Base-by-base conservation (phyloP, 2,329 filamentous ascomycete genomes). In the Coniochaeta sp. region DNA sequence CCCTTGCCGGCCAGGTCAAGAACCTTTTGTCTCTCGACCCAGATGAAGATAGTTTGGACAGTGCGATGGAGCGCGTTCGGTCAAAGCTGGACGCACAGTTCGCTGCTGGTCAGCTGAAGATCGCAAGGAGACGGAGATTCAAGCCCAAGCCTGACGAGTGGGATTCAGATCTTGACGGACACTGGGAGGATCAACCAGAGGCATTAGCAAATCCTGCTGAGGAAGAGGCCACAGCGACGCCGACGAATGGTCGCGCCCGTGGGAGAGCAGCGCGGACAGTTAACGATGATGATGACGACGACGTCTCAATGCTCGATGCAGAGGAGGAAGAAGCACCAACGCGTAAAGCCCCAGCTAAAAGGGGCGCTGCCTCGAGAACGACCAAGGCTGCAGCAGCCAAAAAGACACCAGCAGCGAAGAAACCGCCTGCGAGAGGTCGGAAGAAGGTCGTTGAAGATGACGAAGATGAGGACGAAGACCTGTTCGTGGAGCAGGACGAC, bases 121-220 rank as follows among this genome's bases (percentile, higher is more conserved):
- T 65, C 66, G 80, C 67, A 55, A 63, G 44, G 43, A 62, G 64
- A 67, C 72, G 73, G 61, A 85, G 79, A 64, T 79, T 90, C 62
- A 93, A 90, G 70, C 87, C 90, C 0, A 90, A 87, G 71, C 93
- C 93, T 1, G 82, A 85, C 12, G 81, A 80, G 2, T 98, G 93
- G 92, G 91, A 98, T 69, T 90, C 86, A n/a, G 93, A 98, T 65
- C 77, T 93, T 28, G 89, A 96, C 57, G 95, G 93, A 0, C 81
- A 82, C 58, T 98, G 93, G 93, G 89, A 89, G 62, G 89, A 95
- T 56, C 86, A 91, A 61, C 85, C 89, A 0, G 87, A 84, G 8
- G 90, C 88, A 1, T 72, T 86, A 6, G 79, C 86, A 52, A 75
- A 82, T n/a, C 71, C 70, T 14, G 68, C 70, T 8, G 67, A 12